A percentile compares a stretch with the other conserved stretches of the same genome.
phyloP scores from a whole-genome alignment of 805 yeast species.

The Teunomyces gatunensis region DNA sequence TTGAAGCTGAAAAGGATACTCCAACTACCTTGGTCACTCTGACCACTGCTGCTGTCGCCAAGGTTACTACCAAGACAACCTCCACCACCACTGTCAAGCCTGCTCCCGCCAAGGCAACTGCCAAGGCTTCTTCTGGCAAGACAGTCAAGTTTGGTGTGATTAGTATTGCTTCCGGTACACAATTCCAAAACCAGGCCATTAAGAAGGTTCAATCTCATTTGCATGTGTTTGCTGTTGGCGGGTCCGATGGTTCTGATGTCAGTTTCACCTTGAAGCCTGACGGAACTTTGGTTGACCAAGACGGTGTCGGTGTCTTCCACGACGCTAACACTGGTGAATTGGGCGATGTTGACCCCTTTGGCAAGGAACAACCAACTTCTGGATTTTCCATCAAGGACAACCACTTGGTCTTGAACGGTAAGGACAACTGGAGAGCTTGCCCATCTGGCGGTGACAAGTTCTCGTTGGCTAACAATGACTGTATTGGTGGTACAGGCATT shows the following conservation, averaged over 20 bases:
- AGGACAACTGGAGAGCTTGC: slow-evolving; percentile 38
- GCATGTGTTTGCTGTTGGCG: slow-evolving; percentile 35
- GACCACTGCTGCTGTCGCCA: slow-evolving; percentile 6
- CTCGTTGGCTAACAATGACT: slow-evolving; percentile 25
- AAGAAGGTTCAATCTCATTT: slow-evolving; percentile 29
- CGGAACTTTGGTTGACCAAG: slow-evolving; percentile 29
- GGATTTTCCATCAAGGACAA: slow-evolving; percentile 41
- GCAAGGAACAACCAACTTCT: slow-evolving; percentile 29
- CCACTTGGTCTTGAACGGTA: slow-evolving; percentile 32
- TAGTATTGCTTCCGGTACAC: slow-evolving; percentile 23
- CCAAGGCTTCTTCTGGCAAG: slow-evolving; percentile 6
- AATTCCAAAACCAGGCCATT: slow-evolving; percentile 24
- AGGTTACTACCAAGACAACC: slow-evolving; percentile 4
- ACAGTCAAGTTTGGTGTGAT: slow-evolving; percentile 17
- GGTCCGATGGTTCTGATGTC: slow-evolving; percentile 25
- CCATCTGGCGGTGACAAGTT: slow-evolving; percentile 25
- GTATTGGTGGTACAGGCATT: slow-evolving; percentile 29
- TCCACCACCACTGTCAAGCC: slow-evolving; percentile 1
- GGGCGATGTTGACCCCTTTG: slow-evolving; percentile 33
- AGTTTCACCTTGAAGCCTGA: slow-evolving; percentile 23
- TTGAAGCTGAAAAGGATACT: slow-evolving; percentile 2
- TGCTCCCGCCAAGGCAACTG: slow-evolving; percentile 6
- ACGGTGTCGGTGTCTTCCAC: slow-evolving; percentile 26
- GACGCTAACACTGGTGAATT: slow-evolving; percentile 31
- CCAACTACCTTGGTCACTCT: slow-evolving; percentile 1